Evolutionary conservation across 257 asterid species (phyloP).

Genomic region (Jaltomata sinuosa): DNA sequence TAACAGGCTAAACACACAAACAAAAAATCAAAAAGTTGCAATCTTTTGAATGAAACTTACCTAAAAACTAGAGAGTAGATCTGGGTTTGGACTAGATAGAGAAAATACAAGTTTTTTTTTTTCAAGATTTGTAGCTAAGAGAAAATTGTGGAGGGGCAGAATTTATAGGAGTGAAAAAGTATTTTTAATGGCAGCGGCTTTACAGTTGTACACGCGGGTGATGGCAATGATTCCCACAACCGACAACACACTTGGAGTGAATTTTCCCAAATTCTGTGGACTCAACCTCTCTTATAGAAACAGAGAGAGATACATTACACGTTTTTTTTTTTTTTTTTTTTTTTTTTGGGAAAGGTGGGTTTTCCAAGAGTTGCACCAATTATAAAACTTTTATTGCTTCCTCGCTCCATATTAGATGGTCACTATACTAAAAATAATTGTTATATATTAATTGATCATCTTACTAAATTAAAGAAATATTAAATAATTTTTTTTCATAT

Average conservation of each 20-base stretch:
- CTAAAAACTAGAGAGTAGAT: neutral
- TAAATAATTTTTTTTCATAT: no score
- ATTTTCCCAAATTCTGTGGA: neutral
- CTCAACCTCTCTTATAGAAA: neutral
- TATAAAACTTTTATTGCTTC: no score
- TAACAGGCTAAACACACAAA: neutral
- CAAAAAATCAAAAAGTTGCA: no score
- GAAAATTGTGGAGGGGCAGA: neutral
- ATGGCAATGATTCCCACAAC: neutral
- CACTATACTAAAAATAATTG: no score
- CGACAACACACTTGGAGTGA: neutral
- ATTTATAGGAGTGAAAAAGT: neutral
- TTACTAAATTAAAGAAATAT: no score
- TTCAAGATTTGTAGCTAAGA: neutral
- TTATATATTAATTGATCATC: no score
- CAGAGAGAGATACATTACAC: neutral
- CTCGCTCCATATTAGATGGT: no score
- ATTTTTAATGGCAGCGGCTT: neutral
- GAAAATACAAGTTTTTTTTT: neutral
- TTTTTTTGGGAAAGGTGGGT: neutral
- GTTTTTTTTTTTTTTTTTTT: neutral
- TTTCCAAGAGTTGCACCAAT: neutral
- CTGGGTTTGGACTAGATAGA: neutral
- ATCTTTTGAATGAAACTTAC: no score
- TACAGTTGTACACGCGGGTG: slow-evolving; percentile 3